Evolutionary conservation across 176 grass and related monocot genomes (phyloP), one percentile per base, ranked within the genome.

Genomic region (Pharus latifolius): DNA sequence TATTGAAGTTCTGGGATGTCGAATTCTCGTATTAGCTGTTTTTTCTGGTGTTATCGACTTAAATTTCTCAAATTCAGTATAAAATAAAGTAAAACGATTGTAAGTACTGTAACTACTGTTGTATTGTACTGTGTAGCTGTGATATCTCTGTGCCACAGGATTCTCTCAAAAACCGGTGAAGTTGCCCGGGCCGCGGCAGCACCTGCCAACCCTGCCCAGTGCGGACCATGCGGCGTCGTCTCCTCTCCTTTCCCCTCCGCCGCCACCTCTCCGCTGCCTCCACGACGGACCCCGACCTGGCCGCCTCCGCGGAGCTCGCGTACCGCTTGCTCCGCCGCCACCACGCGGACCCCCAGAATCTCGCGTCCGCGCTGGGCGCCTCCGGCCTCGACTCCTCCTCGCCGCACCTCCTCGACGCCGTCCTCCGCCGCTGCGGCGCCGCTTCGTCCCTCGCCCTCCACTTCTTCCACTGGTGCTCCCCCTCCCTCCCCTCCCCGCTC

Each of bases 381-480:
- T 79, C 84, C 68, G 84, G 84, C 57, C 73, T 92, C 57, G 69
- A 69, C 66, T 31, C 73, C 52, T 52, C 80, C 69, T 84, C 76
- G 10, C 89, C 78, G 9, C 88, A 57, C 84, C 88, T 91, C 56
- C 49, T 88, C 73, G 81, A 85, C 49, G 73, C 85, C 40, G 89
- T 90, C 16, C 78, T 92, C 40, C 72, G 51, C 57, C 89, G 89
- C 66, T 92, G 75, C 75, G 89, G 83, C 43, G 70, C 61, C 44
- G 77, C 87, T 29, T 86, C 80, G 40, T 52, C 80, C 45, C 86
- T 89, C 56, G 81, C 89, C 31, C 82, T 87, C 49, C 78, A 73
- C 67, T 83, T 78, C 82, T 89, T 81, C 81, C 83, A 82, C 60
- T 92, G 69, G 89, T 85, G 80, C 83, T 92, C 83, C 46, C 84